phyloP scores from a whole-genome alignment of 345 rosid species.

The Fremontodendron californicum region DNA sequence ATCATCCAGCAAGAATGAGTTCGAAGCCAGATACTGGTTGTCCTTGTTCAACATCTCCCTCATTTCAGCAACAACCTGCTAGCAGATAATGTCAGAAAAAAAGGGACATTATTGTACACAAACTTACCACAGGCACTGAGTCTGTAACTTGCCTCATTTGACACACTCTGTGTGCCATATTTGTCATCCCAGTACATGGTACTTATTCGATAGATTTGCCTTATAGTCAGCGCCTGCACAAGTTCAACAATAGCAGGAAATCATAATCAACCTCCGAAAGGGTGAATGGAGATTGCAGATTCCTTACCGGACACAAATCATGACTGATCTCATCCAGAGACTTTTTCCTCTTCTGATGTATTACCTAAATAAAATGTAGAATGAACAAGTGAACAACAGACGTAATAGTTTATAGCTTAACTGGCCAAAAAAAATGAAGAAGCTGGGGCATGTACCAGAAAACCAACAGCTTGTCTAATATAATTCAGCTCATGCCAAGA shows the following conservation, averaged over 20 bases:
- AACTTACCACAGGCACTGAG: neutral
- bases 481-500: slow-evolving; percentile 96
- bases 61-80: slow-evolving; percentile 84
- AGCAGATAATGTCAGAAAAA: slow-evolving; percentile 10
- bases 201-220: slow-evolving; percentile 96
- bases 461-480: slow-evolving; percentile 98
- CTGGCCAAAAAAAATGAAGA: slow-evolving; percentile 12
- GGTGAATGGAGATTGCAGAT: neutral
- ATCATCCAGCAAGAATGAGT: slow-evolving; percentile 90
- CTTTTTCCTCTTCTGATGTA: slow-evolving; percentile 95
- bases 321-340: slow-evolving; percentile 82
- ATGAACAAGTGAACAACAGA: slow-evolving; percentile 9
- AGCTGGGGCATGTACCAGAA: slow-evolving; percentile 55
- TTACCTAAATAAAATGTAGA: slow-evolving; percentile 54
- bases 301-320: slow-evolving; percentile 88
- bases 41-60: slow-evolving; percentile 80
- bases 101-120: neutral
- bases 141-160: slow-evolving; percentile 65
- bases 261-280: neutral
- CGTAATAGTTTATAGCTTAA: neutral
- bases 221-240: slow-evolving; percentile 72
- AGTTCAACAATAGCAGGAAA: slow-evolving; percentile 5
- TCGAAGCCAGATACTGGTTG: slow-evolving; percentile 71
- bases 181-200: slow-evolving; percentile 99
- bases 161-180: slow-evolving; percentile 95